Conservation (phyloP, 2,329 filamentous ascomycete species). For the Fusarium palustre region DNA sequence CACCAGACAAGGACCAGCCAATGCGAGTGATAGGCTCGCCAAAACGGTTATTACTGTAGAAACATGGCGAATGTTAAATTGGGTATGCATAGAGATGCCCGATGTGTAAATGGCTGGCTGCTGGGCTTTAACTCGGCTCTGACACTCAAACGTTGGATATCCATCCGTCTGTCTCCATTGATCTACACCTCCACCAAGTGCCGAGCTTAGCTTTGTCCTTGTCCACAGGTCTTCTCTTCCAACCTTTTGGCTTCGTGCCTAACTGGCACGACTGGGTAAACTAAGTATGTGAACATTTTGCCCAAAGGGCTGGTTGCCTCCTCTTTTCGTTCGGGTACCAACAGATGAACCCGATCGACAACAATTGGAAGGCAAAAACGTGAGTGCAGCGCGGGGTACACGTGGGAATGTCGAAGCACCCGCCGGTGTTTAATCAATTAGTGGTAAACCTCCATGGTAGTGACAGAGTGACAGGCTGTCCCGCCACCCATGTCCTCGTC, state of each 20-base stretch:
- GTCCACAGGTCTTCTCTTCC: background rate
- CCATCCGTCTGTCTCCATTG: constrained; percentile 26
- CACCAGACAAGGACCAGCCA: constrained; percentile 25
- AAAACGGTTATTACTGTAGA: constrained; percentile 13
- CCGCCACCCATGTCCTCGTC: constrained; percentile 26
- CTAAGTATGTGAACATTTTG: constrained; percentile 11
- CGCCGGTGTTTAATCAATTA: background rate
- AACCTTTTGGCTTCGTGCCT: constrained; percentile 30
- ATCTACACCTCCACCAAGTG: constrained; percentile 42
- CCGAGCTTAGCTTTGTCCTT: constrained; percentile 26
- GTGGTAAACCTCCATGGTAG: constrained; percentile 10
- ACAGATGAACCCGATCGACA: constrained; percentile 35
- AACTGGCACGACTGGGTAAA: constrained; percentile 27
- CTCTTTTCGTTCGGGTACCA: constrained; percentile 33
- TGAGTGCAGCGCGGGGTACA: constrained; percentile 41
- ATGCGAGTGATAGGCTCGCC: constrained; percentile 12
- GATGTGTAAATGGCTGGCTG: constrained; percentile 14
- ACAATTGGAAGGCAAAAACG: constrained; percentile 15
- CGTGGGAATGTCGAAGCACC: constrained; percentile 37
- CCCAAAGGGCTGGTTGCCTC: constrained; percentile 24
- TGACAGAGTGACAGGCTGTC: constrained; percentile 10
- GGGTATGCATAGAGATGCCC: constrained; percentile 27
- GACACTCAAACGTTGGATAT: constrained; percentile 2
- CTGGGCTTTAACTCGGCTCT: background rate
- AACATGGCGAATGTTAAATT: constrained; percentile 7